Percentiles rank a stretch among this genome's conserved stretches.
These are phyloP conservation scores for Talaromyces sp. DNA, from an alignment of 2,329 filamentous ascomycete genomes.

Conservation along the genomic window DNA sequence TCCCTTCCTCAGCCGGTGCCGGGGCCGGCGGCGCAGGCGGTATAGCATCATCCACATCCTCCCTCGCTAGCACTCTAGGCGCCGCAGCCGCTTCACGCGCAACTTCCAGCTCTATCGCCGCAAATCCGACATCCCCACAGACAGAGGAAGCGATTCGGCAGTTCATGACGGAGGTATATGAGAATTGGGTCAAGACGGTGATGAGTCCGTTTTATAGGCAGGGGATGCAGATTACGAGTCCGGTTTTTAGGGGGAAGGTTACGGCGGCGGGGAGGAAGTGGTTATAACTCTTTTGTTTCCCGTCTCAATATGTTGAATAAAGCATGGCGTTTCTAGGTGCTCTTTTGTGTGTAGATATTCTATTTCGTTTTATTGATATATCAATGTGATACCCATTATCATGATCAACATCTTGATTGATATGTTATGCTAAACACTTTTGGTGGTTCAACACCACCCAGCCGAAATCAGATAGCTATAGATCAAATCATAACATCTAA, in stretches of 20 bases:
- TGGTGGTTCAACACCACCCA: not conserved
- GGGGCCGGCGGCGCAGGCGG: slow-evolving; percentile 14
- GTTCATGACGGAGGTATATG: slow-evolving; percentile 94
- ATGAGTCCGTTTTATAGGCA: slow-evolving; percentile 95
- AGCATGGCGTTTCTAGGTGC: not conserved
- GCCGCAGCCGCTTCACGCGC: slow-evolving; percentile 36
- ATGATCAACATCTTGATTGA: not conserved
- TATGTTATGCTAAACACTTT: not conserved
- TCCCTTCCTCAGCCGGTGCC: slow-evolving; percentile 43
- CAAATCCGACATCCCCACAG: slow-evolving; percentile 82
- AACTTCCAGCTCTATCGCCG: slow-evolving; percentile 68
- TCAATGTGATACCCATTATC: slow-evolving; percentile 14
- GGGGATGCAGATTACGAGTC: slow-evolving; percentile 81
- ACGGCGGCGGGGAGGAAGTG: slow-evolving; percentile 90
- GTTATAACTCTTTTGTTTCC: slow-evolving; percentile 52
- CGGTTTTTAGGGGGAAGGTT: slow-evolving; percentile 79
- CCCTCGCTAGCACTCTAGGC: slow-evolving; percentile 28
- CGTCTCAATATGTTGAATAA: not conserved
- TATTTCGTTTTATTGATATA: not conserved
- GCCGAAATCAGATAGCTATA: not conserved
- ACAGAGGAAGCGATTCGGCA: slow-evolving; percentile 94
- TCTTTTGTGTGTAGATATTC: not conserved
- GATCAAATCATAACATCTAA: not conserved
- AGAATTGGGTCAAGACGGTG: slow-evolving; percentile 92
- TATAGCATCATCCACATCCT: slow-evolving; percentile 25